Evolutionary conservation across 768 basidiomycete species (phyloP).

Genomic region (Lactarius akahatsu): DNA sequence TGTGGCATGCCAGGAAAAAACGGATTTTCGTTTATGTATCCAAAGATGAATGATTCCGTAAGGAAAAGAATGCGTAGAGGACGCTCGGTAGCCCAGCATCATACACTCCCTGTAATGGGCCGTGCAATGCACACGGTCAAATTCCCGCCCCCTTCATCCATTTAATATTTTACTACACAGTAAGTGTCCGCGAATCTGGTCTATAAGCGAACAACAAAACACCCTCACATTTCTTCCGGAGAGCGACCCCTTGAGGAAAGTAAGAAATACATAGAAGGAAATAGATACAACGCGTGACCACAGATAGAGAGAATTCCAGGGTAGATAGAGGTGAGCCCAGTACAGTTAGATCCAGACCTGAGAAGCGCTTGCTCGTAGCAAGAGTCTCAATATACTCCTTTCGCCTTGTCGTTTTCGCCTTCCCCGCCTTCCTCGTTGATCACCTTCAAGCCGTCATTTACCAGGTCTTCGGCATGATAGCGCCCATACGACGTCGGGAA

Average conservation of each 20-base stretch:
- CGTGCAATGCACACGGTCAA: no score
- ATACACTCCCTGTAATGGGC: no score
- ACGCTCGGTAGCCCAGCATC: no score
- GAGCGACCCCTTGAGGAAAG: background rate
- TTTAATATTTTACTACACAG: background rate
- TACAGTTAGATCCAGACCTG: background rate
- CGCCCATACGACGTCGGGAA: constrained; percentile 18
- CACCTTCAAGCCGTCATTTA: background rate
- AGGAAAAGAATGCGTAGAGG: no score
- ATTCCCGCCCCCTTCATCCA: background rate
- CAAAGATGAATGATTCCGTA: no score
- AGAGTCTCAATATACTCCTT: background rate
- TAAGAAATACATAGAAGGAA: background rate
- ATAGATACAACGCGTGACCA: background rate
- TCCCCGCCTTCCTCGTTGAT: constrained; percentile 7
- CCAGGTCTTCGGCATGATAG: constrained; percentile 11
- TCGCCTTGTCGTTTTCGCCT: background rate
- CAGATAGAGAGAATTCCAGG: background rate
- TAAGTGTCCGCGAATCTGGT: background rate
- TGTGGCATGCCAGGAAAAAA: no score
- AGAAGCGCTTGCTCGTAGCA: background rate
- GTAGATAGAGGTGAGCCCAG: background rate
- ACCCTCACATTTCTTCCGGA: background rate
- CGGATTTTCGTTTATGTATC: no score
- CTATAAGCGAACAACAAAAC: background rate